Evolutionary conservation across 1,284 basidiomycete genomes (phyloP).

Genomic region (Wolfiporia cocos): DNA sequence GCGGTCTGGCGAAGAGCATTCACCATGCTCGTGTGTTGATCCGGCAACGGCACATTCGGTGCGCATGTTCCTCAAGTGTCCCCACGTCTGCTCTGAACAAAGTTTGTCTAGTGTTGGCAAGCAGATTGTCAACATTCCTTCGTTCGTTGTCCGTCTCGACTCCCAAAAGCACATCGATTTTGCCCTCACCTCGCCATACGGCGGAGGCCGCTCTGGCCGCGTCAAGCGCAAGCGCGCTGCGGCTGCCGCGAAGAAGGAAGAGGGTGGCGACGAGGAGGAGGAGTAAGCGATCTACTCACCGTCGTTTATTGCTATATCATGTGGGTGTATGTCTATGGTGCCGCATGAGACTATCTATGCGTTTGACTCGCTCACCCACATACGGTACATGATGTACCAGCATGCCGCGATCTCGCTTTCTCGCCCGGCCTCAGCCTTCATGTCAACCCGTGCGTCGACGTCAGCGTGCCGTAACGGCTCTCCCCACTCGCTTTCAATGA

Average conservation of each 20-base stretch:
- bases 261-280: conserved; percentile 87
- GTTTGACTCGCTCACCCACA: conserved; percentile 4
- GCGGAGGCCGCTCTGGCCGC: conserved; percentile 94
- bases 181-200: conserved; percentile 95
- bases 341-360: conserved; percentile 22
- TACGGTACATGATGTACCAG: neutral
- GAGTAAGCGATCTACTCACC: conserved; percentile 43
- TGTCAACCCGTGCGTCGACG: no score
- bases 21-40: conserved; percentile 99
- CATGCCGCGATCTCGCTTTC: no score
- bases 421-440: no score
- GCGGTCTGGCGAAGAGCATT: conserved; percentile 95
- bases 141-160: conserved; percentile 97
- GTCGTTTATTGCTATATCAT: conserved; percentile 23
- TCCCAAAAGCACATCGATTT: conserved; percentile 99
- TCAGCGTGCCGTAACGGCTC: no score
- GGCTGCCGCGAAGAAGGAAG: conserved; percentile 89
- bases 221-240: conserved; percentile 99
- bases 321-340: conserved; percentile 24
- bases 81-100: conserved; percentile 3
- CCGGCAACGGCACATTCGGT: conserved; percentile 95
- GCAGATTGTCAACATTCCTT: conserved; percentile 99
- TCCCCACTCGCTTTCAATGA: no score
- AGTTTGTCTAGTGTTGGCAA: conserved; percentile 77
- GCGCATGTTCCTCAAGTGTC: conserved; percentile 22